These are phyloP conservation scores for Blastomyces gilchristii DNA, from an alignment of 2,329 filamentous ascomycete genomes.

Conservation along the genomic window DNA sequence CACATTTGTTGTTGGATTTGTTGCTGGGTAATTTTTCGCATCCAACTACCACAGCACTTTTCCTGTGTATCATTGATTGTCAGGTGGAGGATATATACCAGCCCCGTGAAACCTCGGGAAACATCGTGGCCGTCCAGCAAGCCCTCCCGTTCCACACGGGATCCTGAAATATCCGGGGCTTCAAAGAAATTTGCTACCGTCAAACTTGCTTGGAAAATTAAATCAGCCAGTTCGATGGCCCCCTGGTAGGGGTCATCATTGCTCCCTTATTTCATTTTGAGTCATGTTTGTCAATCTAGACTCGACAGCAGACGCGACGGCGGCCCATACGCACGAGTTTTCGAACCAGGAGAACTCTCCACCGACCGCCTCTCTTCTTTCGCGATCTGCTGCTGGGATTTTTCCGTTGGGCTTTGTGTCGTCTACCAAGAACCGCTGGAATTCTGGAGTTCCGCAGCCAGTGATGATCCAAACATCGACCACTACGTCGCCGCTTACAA, in stretches of 20 bases:
- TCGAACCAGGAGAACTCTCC: constrained; percentile 18
- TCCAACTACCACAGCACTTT: not conserved
- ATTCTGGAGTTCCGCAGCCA: constrained; percentile 6
- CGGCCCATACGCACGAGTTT: constrained; percentile 32
- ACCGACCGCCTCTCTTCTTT: constrained; percentile 12
- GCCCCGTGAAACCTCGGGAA: not conserved
- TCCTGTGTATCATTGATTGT: not conserved
- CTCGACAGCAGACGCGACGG: constrained; percentile 36
- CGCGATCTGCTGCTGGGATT: constrained; percentile 8
- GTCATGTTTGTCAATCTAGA: constrained; percentile 35
- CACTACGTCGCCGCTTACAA: constrained; percentile 1
- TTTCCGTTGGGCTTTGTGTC: constrained; percentile 13
- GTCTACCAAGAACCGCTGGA: constrained; percentile 14
- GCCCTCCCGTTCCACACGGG: not conserved
- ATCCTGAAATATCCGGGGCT: not conserved
- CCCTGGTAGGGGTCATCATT: constrained; percentile 11
- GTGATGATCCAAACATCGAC: constrained; percentile 5
- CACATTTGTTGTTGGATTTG: not conserved
- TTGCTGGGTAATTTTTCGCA: not conserved
- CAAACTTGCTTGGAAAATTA: not conserved
- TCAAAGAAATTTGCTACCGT: not conserved
- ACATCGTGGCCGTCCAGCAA: not conserved
- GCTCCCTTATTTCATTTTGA: constrained; percentile 7
- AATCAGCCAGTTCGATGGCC: not conserved
- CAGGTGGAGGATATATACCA: not conserved